Percentiles rank a stretch among this genome's conserved stretches.
These are phyloP conservation scores for Lolium perenne DNA, from an alignment of 176 grass and related monocot genomes.

Conservation along the genomic window DNA sequence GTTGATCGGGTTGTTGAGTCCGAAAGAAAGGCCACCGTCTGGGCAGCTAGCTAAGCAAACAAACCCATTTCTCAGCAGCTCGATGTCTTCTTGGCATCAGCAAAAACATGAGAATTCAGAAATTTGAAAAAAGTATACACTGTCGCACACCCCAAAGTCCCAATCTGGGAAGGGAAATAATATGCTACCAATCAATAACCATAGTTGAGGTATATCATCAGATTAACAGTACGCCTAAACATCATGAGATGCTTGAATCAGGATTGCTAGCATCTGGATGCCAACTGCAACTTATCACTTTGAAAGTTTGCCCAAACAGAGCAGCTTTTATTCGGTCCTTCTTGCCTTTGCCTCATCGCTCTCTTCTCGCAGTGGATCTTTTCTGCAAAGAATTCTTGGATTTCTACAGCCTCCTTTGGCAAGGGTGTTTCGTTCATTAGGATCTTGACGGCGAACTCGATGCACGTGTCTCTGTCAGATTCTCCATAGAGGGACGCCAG, in stretches of 20 bases:
- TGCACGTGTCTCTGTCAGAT: not conserved
- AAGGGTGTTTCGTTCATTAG: constrained; percentile 6
- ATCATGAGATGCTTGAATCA: not conserved
- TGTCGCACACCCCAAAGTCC: not conserved
- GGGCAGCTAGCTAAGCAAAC: too few relatives aligned
- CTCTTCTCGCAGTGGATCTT: not conserved
- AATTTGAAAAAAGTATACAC: not conserved
- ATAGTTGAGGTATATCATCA: not conserved
- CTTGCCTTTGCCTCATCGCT: not conserved
- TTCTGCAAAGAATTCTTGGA: not conserved
- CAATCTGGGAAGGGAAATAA: not conserved
- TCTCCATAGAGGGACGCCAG: constrained; percentile 24
- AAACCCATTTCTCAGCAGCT: too few relatives aligned
- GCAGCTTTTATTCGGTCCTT: not conserved
- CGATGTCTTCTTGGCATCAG: too few relatives aligned
- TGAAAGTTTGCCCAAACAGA: not conserved
- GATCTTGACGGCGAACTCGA: constrained; percentile 38
- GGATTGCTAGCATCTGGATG: not conserved
- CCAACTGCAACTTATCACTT: not conserved
- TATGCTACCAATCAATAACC: not conserved
- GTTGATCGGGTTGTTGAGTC: too few relatives aligned
- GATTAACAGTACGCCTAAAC: not conserved
- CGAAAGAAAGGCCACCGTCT: too few relatives aligned
- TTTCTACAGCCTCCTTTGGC: not conserved
- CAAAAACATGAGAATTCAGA: not conserved